phyloP scores from a whole-genome alignment of 2,329 filamentous ascomycete genomes.

The Byssothecium circinans region DNA sequence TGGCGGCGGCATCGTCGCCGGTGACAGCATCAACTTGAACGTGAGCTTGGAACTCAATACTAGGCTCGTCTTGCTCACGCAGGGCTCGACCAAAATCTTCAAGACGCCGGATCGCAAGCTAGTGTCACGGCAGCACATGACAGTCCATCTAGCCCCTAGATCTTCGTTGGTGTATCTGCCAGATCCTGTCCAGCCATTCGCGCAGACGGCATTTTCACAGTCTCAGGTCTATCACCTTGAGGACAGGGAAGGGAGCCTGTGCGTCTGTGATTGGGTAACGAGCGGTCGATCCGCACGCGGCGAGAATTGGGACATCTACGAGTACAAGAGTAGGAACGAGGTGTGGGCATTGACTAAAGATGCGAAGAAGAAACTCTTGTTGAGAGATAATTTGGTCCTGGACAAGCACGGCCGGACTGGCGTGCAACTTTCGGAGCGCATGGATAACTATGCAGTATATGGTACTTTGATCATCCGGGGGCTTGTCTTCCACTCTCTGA shows the following conservation, averaged over 20 bases:
- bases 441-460: conserved; percentile 75
- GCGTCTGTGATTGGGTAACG: conserved; percentile 91
- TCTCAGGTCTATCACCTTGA: conserved; percentile 69
- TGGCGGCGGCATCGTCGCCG: conserved; percentile 87
- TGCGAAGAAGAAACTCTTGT: conserved; percentile 62
- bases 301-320: conserved; percentile 82
- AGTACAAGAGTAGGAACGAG: conserved; percentile 85
- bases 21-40: conserved; percentile 75
- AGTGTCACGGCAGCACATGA: conserved; percentile 53
- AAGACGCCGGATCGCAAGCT: conserved; percentile 63
- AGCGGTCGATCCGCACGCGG: conserved; percentile 82
- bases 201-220: conserved; percentile 80
- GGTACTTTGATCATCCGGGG: conserved; percentile 86
- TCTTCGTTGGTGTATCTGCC: conserved; percentile 69
- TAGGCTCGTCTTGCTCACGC: conserved; percentile 63
- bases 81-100: conserved; percentile 94
- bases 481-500: conserved; percentile 65
- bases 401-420: conserved; percentile 51
- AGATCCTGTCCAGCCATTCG: conserved; percentile 91
- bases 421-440: conserved; percentile 51
- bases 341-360: conserved; percentile 61
- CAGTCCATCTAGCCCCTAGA: conserved; percentile 51
- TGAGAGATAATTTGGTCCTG: conserved; percentile 84
- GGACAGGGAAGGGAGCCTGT: conserved; percentile 62
- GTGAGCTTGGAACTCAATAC: conserved; percentile 67